A percentile compares a stretch with the other conserved stretches of the same genome.
phyloP scores from a whole-genome alignment of 768 basidiomycete genomes.

The Termitomyces sp. region DNA sequence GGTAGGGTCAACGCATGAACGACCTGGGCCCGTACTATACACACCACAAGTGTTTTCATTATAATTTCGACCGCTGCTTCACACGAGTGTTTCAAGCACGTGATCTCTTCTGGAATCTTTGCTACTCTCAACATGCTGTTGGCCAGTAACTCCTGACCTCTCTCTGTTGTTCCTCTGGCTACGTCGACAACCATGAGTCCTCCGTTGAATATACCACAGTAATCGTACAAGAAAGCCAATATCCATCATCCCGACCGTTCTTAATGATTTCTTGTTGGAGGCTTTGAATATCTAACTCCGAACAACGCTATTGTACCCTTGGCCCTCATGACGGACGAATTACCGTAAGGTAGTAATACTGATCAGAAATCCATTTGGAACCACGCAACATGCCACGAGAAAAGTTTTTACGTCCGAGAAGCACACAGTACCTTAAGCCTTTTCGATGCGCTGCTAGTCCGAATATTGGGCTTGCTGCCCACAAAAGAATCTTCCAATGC shows the following conservation, averaged over 20 bases:
- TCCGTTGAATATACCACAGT: not conserved
- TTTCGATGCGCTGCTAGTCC: slow-evolving; percentile 11
- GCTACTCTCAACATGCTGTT: too few relatives aligned
- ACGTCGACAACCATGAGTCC: not conserved
- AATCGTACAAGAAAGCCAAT: not conserved
- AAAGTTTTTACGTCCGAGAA: slow-evolving; percentile 12
- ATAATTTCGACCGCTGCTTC: too few relatives aligned
- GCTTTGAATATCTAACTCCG: not conserved
- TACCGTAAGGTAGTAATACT: not conserved
- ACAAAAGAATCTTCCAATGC: slow-evolving; percentile 6
- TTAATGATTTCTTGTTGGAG: not conserved
- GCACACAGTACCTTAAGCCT: slow-evolving; percentile 4
- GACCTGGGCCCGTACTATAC: too few relatives aligned
- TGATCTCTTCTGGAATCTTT: too few relatives aligned
- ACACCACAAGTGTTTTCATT: too few relatives aligned
- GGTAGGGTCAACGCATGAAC: too few relatives aligned
- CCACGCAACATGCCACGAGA: slow-evolving; percentile 1
- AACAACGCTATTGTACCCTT: not conserved
- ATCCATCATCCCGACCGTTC: too few relatives aligned
- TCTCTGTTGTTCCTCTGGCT: not conserved
- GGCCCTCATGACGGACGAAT: not conserved
- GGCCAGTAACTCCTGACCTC: not conserved
- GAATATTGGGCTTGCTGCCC: slow-evolving; percentile 2
- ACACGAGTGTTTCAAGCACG: too few relatives aligned
- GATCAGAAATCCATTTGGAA: slow-evolving; percentile 11